phyloP scores from a whole-genome alignment of 495 filamentous ascomycete genomes.

The Delitschia confertaspora region DNA sequence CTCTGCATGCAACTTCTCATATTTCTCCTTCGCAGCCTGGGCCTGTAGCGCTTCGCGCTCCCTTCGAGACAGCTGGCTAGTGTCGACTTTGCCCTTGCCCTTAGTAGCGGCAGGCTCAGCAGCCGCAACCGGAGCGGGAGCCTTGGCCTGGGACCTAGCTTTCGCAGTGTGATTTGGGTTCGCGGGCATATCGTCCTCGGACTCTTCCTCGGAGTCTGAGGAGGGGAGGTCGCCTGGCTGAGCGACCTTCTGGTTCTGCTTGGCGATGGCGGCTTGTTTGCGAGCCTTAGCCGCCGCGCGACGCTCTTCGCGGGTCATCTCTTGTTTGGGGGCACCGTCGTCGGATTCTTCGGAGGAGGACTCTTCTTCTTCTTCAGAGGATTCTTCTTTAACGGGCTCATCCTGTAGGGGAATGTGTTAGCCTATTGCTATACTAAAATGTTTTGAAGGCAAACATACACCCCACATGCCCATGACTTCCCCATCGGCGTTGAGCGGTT shows the following conservation, averaged over 20 bases:
- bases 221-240: slow-evolving; percentile 78
- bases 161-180: slow-evolving; percentile 84
- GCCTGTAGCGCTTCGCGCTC: slow-evolving; percentile 88
- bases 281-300: slow-evolving; percentile 80
- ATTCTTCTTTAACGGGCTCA: slow-evolving; percentile 37
- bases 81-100: slow-evolving; percentile 28
- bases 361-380: slow-evolving; percentile 40
- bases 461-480: slow-evolving; percentile 69
- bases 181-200: slow-evolving; percentile 57
- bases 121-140: slow-evolving; percentile 40
- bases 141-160: slow-evolving; percentile 49
- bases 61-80: slow-evolving; percentile 60
- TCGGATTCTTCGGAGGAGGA: slow-evolving; percentile 35
- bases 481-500: slow-evolving; percentile 77
- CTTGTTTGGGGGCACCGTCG: slow-evolving; percentile 31
- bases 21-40: slow-evolving; percentile 77
- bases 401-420: slow-evolving; percentile 37
- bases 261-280: slow-evolving; percentile 80
- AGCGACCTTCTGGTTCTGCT: slow-evolving; percentile 51
- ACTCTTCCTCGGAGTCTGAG: slow-evolving; percentile 54
- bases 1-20: slow-evolving; percentile 87
- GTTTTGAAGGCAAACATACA: slow-evolving; percentile 38
- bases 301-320: slow-evolving; percentile 77
- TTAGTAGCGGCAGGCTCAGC: slow-evolving; percentile 34
- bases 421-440: background rate